These are phyloP conservation scores for Camelina hispida DNA, from an alignment of 345 rosid genomes.

Conservation along the genomic window DNA sequence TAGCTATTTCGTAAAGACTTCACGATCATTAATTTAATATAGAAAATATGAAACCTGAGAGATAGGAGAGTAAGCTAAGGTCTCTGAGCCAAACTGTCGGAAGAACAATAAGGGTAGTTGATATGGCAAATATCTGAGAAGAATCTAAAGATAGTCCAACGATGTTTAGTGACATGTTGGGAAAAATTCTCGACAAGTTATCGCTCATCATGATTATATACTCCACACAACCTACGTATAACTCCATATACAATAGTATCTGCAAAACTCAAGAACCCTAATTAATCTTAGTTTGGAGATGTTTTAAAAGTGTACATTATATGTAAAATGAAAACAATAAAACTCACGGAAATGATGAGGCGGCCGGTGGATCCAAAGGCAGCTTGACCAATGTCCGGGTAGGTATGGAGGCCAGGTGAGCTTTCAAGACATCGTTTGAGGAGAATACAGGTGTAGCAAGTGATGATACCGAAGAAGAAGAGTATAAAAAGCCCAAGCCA, in stretches of 20 bases:
- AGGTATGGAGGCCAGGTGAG: constrained; percentile 65
- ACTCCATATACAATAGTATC: constrained; percentile 69
- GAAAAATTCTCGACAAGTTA: constrained; percentile 68
- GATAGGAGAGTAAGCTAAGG: constrained; percentile 72
- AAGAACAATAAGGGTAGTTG: constrained; percentile 63
- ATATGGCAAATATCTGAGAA: constrained; percentile 55
- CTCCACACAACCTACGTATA: constrained; percentile 84
- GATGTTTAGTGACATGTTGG: constrained; percentile 50
- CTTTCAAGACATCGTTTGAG: constrained; percentile 74
- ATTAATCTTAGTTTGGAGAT: background rate
- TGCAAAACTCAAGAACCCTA: constrained; percentile 42
- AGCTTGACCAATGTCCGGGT: constrained; percentile 89
- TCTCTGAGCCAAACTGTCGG: constrained; percentile 90
- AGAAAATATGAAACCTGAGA: constrained; percentile 62
- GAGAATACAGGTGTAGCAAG: constrained; percentile 69
- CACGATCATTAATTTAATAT: no score
- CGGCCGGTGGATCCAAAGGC: constrained; percentile 79
- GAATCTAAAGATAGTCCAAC: constrained; percentile 54
- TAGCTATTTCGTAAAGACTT: background rate
- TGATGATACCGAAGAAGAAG: constrained; percentile 52
- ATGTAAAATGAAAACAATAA: background rate
- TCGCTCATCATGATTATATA: constrained; percentile 83
- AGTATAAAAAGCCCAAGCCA: constrained; percentile 70
- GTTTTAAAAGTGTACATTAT: background rate
- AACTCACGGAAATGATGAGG: constrained; percentile 57